Percentiles rank a stretch among this genome's conserved stretches.
These are phyloP conservation scores for Rhinocladiella mackenziei DNA, from an alignment of 2,329 filamentous ascomycete species.

Conservation along the genomic window DNA sequence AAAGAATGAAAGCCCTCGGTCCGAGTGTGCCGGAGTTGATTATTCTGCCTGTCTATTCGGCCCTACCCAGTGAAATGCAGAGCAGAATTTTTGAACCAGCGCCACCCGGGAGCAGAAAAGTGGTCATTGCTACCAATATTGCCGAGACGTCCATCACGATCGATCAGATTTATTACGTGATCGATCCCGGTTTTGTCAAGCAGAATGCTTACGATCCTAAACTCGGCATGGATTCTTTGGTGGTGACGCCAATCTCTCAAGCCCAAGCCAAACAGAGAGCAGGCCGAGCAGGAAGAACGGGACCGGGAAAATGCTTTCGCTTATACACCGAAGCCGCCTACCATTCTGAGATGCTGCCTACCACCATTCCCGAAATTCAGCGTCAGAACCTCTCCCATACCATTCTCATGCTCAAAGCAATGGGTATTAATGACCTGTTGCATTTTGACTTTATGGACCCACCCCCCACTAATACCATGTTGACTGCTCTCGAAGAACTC, in stretches of 20 bases:
- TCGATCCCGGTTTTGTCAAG: constrained; percentile 96
- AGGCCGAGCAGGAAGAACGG: constrained; percentile 87
- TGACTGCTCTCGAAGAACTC: constrained; percentile 90
- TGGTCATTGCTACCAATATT: constrained; percentile 97
- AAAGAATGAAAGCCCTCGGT: constrained; percentile 93
- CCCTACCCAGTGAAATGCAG: constrained; percentile 88
- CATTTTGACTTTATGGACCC: constrained; percentile 99
- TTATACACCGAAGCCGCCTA: constrained; percentile 94
- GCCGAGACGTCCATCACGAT: constrained; percentile 98
- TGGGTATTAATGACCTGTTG: constrained; percentile 96
- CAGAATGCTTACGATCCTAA: constrained; percentile 97
- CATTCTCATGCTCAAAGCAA: constrained; percentile 96
- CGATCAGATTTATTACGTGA: constrained; percentile 94
- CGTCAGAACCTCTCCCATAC: constrained; percentile 87
- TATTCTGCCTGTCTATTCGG: constrained; percentile 93
- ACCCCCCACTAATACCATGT: constrained; percentile 94
- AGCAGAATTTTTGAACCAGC: constrained; percentile 92
- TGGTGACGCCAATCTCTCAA: constrained; percentile 94
- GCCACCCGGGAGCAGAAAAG: constrained; percentile 78
- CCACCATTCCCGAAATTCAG: constrained; percentile 94
- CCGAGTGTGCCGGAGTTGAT: constrained; percentile 86
- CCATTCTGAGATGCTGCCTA: constrained; percentile 94
- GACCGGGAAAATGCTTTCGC: constrained; percentile 92
- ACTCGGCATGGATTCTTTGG: constrained; percentile 92
- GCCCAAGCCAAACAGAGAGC: constrained; percentile 93